Percentiles rank a stretch among this genome's conserved stretches.
phyloP scores from a whole-genome alignment of 495 filamentous ascomycete species.

The Annulohypoxylon bovei region DNA sequence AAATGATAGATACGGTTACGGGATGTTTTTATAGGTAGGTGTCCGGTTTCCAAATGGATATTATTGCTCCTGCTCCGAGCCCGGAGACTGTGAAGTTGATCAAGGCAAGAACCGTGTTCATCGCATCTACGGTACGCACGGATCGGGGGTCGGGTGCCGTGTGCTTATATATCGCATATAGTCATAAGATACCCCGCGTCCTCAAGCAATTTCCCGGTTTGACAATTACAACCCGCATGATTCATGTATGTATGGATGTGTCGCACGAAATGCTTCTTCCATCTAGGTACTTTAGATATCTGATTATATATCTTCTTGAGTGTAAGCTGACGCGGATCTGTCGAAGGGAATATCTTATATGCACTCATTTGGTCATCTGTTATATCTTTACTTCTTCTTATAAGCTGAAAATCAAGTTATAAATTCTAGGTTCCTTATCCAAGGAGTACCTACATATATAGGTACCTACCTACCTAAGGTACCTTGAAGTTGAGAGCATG shows the following conservation, averaged over 20 bases:
- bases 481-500: too few species aligned
- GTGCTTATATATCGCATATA: constrained; percentile 13
- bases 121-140: constrained; percentile 21
- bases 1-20: not conserved
- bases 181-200: constrained; percentile 15
- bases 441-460: not conserved
- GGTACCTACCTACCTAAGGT: too few species aligned
- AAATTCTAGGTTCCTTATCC: constrained; percentile 7
- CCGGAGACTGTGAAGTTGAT: constrained; percentile 8
- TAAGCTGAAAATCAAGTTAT: not conserved
- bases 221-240: constrained; percentile 15
- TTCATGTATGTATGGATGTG: not conserved
- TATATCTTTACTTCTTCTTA: constrained; percentile 13
- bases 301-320: not conserved
- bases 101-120: not conserved
- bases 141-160: not conserved
- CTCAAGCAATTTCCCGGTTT: constrained; percentile 31
- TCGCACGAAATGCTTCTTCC: not conserved
- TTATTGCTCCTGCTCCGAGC: constrained; percentile 21
- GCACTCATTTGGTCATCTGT: constrained; percentile 27
- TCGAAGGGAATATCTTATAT: not conserved
- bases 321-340: constrained; percentile 33
- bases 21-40: not conserved
- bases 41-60: not conserved
- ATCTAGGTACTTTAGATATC: not conserved